A percentile compares a stretch with the other conserved stretches of the same genome.
Evolutionary conservation across 2,329 filamentous ascomycete genomes (phyloP).

Genomic region (Cercospora berteroae): DNA sequence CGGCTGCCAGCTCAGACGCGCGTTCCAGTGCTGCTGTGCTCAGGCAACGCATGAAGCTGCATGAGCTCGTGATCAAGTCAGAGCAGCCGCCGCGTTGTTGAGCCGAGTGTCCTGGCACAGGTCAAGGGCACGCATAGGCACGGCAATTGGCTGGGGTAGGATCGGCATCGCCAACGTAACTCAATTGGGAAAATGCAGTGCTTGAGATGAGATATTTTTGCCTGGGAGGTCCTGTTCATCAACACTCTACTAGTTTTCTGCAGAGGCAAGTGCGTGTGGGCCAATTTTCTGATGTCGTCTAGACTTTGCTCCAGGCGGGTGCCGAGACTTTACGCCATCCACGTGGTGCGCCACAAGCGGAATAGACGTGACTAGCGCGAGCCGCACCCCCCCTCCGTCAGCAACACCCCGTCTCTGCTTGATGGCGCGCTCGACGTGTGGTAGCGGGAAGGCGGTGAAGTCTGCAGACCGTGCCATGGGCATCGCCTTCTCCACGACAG

Average conservation of each 20-base stretch:
- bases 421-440: not conserved
- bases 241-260: not conserved
- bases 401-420: not conserved
- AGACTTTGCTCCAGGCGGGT: not conserved
- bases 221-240: not conserved
- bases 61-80: not conserved
- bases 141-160: not conserved
- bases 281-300: not conserved
- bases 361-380: not conserved
- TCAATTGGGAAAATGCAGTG: not conserved
- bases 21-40: constrained; percentile 14
- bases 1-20: not conserved
- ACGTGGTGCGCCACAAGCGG: not conserved
- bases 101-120: not conserved
- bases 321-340: not conserved
- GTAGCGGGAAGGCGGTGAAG: not conserved
- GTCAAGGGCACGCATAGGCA: not conserved
- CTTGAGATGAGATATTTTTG: not conserved
- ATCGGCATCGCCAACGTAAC: not conserved
- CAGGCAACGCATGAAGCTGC: constrained; percentile 3
- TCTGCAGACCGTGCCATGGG: not conserved
- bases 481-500: not conserved
- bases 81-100: not conserved
- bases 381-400: not conserved
- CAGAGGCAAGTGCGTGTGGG: not conserved